A percentile compares a stretch with the other conserved stretches of the same genome.
phyloP scores from a whole-genome alignment of 352 stramenopile genomes.

The Pythium utonaiense region DNA sequence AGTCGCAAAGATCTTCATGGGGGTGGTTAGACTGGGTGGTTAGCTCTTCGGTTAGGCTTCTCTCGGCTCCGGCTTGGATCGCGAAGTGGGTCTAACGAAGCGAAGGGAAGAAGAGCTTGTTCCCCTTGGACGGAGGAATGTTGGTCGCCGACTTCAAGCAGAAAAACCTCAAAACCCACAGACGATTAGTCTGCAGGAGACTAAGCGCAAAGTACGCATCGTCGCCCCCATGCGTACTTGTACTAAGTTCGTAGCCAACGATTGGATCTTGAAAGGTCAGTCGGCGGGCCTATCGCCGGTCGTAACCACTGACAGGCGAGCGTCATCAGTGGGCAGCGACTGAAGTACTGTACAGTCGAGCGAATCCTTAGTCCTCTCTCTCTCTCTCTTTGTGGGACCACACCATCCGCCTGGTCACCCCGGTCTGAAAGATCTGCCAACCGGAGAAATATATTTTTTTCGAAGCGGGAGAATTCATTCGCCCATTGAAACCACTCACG shows the following conservation, averaged over 20 bases:
- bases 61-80: neutral
- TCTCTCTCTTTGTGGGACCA: no score
- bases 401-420: no score
- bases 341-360: no score
- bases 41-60: neutral
- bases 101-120: neutral
- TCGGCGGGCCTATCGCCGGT: neutral
- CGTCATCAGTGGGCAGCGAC: neutral
- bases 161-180: constrained; percentile 17
- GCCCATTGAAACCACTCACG: no score
- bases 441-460: neutral
- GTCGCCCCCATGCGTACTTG: neutral
- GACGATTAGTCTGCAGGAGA: neutral
- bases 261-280: constrained; percentile 21
- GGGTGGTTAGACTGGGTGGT: neutral
- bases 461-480: neutral
- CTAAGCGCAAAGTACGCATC: no score
- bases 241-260: neutral
- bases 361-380: no score
- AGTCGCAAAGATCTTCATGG: constrained; percentile 12
- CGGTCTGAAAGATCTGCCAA: neutral
- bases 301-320: no score
- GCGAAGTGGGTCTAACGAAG: constrained; percentile 6
- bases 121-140: constrained; percentile 5
- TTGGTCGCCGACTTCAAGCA: constrained; percentile 14